Conservation (phyloP, 2,329 filamentous ascomycete species). For the Ophiosphaerella herpotricha region DNA sequence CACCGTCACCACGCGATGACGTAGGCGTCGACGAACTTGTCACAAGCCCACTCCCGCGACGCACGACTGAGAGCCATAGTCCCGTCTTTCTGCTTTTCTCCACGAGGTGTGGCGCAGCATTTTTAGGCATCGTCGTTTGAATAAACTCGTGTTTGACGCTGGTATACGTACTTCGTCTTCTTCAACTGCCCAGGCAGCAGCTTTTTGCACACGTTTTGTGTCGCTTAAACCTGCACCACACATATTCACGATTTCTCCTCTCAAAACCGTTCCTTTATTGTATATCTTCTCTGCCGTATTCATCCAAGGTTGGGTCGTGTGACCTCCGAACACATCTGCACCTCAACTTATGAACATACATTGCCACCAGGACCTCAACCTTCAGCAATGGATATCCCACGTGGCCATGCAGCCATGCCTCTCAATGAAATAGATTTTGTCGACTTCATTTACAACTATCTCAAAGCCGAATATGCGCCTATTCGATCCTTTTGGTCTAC, state of each 20-base stretch:
- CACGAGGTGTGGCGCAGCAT: constrained; percentile 35
- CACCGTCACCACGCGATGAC: constrained; percentile 3
- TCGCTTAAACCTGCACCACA: background rate
- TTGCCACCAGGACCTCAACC: constrained; percentile 10
- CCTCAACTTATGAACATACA: background rate
- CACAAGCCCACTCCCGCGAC: background rate
- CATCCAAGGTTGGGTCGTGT: constrained; percentile 3
- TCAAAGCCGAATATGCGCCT: constrained; percentile 45
- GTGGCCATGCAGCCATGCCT: constrained; percentile 35
- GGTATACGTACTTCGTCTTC: constrained; percentile 22
- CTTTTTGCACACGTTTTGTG: constrained; percentile 18
- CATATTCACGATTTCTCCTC: background rate
- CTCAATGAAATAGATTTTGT: constrained; percentile 40
- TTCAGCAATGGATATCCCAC: constrained; percentile 38
- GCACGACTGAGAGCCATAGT: background rate
- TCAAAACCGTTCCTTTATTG: background rate
- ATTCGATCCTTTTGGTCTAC: constrained; percentile 44
- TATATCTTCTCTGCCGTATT: background rate
- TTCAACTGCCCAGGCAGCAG: constrained; percentile 36
- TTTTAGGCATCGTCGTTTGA: constrained; percentile 25
- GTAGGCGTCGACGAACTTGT: background rate
- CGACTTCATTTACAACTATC: constrained; percentile 45
- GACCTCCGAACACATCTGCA: background rate
- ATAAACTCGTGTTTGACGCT: constrained; percentile 8
- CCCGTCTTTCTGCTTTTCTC: constrained; percentile 5